Evolutionary conservation across 768 basidiomycete genomes (phyloP), one percentile per base, ranked within the genome.

Genomic region (Kwoniella sp.): DNA sequence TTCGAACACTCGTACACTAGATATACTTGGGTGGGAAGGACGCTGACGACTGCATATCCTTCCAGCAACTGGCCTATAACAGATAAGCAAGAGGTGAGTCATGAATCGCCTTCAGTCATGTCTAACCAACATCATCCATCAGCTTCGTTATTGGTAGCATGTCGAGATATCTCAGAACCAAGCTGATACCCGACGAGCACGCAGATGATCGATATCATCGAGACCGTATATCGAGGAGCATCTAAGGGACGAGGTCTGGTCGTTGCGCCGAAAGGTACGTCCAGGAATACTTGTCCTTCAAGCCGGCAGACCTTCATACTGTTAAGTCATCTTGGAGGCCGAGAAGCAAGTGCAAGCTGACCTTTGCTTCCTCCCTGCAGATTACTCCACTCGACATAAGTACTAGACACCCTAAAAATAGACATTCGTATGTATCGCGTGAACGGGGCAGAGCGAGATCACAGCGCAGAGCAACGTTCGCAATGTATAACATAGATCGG

Each of bases 161-260:
- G 30, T 55, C 54, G 12, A 29, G n/a, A 31, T 12, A 47, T 45
- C 22, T 12, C 15, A 22, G 11, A 29, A 23, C 22, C 8, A 50
- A 47, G 37, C 56, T 56, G 45, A 51, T 31, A 1, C 9, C n/a
- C 9, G 26, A 60, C 38, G 15, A 54, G 23, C 17, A 31, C 17
- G 9, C 66, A 97, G 93, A 83, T 98, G 79, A 94, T 98, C 74
- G 95, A 98, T 79, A 94, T 98, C 72, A 88, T 98, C 72, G 95
- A 97, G 82, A 97, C 96, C 9, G 95, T 98, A 5, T 98, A 97
- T 81, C 88, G 96, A 68, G 96, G 96, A 30, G 96, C 96, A 0
- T 93, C 93, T 1, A 97, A 97, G 76, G 96, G 95, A 13, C 89
- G 95, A 61, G 94, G 96, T 91, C 84, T 98, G 30, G 95, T 98